A percentile compares a stretch with the other conserved stretches of the same genome.
Evolutionary conservation across 495 filamentous ascomycete genomes (phyloP).

Genomic region (Pseudoneurospora amorphoporcata): DNA sequence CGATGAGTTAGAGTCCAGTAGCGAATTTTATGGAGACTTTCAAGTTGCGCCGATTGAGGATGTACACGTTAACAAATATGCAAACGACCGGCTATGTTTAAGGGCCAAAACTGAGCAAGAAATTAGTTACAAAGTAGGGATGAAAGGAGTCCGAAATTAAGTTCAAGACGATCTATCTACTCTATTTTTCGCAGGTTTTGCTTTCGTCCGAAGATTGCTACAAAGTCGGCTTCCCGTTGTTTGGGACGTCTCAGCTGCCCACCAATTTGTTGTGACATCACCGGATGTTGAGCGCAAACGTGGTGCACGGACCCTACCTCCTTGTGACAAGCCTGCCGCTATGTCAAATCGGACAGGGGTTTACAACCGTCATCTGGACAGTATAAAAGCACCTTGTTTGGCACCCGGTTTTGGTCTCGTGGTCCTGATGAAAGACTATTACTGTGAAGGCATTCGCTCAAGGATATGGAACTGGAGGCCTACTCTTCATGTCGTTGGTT

Average conservation of each 20-base stretch:
- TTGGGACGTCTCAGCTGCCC: not conserved
- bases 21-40: not conserved
- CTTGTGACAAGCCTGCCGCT: not conserved
- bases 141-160: not conserved
- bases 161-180: not conserved
- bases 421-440: not conserved
- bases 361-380: not conserved
- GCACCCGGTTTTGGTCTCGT: not conserved
- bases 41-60: not conserved
- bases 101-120: not conserved
- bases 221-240: not conserved
- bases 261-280: not conserved
- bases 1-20: not conserved
- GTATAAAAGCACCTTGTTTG: not conserved
- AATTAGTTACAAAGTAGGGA: not conserved
- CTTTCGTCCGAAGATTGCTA: not conserved
- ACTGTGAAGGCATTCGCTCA: not conserved
- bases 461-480: not conserved
- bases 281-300: not conserved
- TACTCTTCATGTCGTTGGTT: not conserved
- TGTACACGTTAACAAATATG: not conserved
- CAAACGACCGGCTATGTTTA: not conserved
- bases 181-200: not conserved
- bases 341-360: not conserved
- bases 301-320: not conserved